These are phyloP conservation scores for Paramecium tetraurelia DNA, from an alignment of 73 alveolate genomes.

Conservation along the genomic window DNA sequence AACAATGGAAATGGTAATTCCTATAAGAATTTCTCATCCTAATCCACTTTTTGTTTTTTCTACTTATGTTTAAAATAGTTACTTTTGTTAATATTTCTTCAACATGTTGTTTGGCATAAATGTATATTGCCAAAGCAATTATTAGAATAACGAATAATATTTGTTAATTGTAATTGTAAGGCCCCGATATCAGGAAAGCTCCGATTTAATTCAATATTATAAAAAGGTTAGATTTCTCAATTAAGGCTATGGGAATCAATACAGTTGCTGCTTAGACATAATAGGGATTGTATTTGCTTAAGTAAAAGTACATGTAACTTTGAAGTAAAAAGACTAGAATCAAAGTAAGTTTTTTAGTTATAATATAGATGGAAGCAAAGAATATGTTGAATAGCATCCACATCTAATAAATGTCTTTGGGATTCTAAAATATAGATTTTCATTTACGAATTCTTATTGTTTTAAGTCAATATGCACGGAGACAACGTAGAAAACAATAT, in stretches of 20 bases:
- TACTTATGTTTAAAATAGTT: neutral
- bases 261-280: neutral
- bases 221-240: neutral
- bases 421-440: neutral
- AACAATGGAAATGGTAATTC: conserved; percentile 31
- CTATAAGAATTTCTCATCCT: neutral
- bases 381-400: neutral
- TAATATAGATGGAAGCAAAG: neutral
- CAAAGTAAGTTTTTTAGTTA: neutral
- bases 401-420: neutral
- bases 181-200: neutral
- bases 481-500: neutral
- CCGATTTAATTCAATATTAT: neutral
- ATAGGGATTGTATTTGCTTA: neutral
- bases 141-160: neutral
- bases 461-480: neutral
- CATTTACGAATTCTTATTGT: conserved; percentile 18
- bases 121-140: neutral
- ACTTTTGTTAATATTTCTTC: neutral
- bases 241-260: neutral
- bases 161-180: neutral
- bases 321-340: neutral
- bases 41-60: neutral
- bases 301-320: neutral
- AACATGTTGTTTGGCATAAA: neutral